phyloP scores from a whole-genome alignment of 441 rosid species.

The Biscutella laevigata region DNA sequence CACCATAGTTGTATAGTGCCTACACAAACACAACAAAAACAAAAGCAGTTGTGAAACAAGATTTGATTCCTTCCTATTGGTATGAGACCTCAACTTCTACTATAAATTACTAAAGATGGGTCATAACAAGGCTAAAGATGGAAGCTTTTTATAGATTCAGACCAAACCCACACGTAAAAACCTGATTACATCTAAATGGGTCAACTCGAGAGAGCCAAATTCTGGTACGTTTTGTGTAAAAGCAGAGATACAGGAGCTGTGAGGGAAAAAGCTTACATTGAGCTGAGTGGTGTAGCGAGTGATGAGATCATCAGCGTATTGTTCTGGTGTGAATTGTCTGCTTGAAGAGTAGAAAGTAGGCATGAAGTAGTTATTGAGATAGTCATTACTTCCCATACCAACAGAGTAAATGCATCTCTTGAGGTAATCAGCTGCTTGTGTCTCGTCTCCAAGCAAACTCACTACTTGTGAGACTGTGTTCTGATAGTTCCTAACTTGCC shows the following conservation, averaged over 20 bases:
- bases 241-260: neutral
- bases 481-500: conserved; percentile 38
- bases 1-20: conserved; percentile 42
- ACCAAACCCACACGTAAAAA: neutral
- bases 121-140: neutral
- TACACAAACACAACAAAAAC: conserved; percentile 9
- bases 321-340: conserved; percentile 24
- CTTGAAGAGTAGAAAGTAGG: conserved; percentile 26
- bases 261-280: conserved; percentile 8
- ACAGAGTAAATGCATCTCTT: conserved; percentile 49
- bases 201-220: neutral
- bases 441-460: conserved; percentile 25
- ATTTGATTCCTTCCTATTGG: too few relatives aligned
- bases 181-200: neutral
- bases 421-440: conserved; percentile 25
- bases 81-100: neutral
- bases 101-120: neutral
- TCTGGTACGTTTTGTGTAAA: neutral
- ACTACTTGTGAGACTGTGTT: conserved; percentile 26
- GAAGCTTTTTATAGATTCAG: neutral
- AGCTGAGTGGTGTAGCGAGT: conserved; percentile 31
- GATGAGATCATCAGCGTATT: conserved; percentile 37
- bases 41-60: neutral
- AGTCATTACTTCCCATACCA: conserved; percentile 44
- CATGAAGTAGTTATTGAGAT: conserved; percentile 44